Evolutionary conservation across 176 grass and related monocot species (phyloP), one percentile per base, ranked within the genome.

Genomic region (Saccharum officinarum): DNA sequence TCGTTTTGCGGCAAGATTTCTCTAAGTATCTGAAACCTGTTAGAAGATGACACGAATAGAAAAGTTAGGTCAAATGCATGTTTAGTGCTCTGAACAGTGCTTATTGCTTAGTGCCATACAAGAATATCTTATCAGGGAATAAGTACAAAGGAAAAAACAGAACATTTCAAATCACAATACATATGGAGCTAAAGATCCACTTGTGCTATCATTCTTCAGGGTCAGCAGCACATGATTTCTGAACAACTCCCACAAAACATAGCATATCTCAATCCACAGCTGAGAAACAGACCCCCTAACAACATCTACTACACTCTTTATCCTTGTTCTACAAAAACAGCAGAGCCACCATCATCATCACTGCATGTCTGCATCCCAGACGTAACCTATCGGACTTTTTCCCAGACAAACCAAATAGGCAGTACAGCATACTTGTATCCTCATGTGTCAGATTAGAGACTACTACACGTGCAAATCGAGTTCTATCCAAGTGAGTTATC

Each of bases 21-120:
- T 83, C 95, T 92, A 34, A 98, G 91, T 81, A 98, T 88, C 87
- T 98, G 95, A 93, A 98, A 98, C 85, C 95, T 98, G 85, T 64
- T 88, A 39, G 62, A 67, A 13, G 34, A 70, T 73, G 3, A 59
- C 39, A 28, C 1, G 69, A 78, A 36, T 20, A 9, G 10, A 71
- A 88, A 76, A 4, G 54, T 82, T 18, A 72, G 55, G 23, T 44
- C 20, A 38, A 54, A 41, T 65, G 3, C 4, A 65, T 50, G 28
- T 33, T 36, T 38, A 40, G 8, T 17, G 38, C 25, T 61, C 18
- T 20, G 6, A 36, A 36, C 12, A 69, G 23, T 44, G 2, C 5
- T 76, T 61, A 69, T 5, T 59, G 0, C 8, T 76, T 61, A 25
- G 45, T 25, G 7, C 3, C 6, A n/a, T 13, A 73, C 2, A 42